Base-by-base conservation (phyloP, 2,329 filamentous ascomycete species). In the Curvularia sp. region DNA sequence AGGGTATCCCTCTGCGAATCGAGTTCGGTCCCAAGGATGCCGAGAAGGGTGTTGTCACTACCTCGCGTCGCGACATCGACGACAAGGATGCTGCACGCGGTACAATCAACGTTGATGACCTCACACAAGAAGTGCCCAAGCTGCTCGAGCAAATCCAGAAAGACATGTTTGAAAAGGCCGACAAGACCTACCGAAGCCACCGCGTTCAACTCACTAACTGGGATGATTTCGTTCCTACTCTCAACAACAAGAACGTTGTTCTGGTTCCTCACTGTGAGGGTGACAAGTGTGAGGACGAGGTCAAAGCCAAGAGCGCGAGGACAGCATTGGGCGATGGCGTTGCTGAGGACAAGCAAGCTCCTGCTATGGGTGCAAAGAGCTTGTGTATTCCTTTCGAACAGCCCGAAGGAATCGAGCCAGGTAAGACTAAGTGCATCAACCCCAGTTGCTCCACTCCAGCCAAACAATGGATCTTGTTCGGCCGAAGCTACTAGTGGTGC, bases 11-110 rank as follows among this genome's bases (percentile, higher is more conserved):
- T 46, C 86, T 99, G 36, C 90, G 95, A 59, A 85, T 99, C 58
- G 95, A 99, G 79, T 97, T 97, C 74, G 96, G 96, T 5, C 94
- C 95, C 71, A 96, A 96, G 80, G 95, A 98, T 75, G 89, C 90
- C 12, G 92, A 91, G 64, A 92, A 93, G 75, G 86, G 90, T 57
- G 90, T 93, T 41, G 89, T 98, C 67, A 92, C 89, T 63, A 91
- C 86, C 63, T 91, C 93, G 21, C 91, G 95, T 72, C 91, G 96
- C 71, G 95, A 99, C 77, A 90, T 90, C 38, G 82, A 83, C 58
- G 90, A 89, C 77, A 97, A 98, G 84, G 71, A 76, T 45, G 66
- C 70, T 38, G 74, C 74, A 85, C 72, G 74, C 53, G 73, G 87
- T 60, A 89, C 89, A 34, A 89, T 97, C 68, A 83, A 89, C 36